Conservation (phyloP, 2,329 filamentous ascomycete species). For the Ciborinia camelliae region DNA sequence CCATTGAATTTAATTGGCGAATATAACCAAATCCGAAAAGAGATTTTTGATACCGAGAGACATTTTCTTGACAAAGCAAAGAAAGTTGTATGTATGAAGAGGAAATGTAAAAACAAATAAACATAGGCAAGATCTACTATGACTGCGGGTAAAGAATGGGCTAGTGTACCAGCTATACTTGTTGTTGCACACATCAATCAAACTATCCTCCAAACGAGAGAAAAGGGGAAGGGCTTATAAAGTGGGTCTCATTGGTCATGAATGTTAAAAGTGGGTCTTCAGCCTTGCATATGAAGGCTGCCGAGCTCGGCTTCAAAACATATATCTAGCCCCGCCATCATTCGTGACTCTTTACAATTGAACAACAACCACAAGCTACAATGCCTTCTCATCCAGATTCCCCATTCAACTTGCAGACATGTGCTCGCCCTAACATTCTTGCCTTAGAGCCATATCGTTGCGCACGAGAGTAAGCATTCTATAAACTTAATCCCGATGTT, state of each 20-base stretch:
- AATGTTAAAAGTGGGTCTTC: neutral
- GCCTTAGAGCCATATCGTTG: slow-evolving; percentile 76
- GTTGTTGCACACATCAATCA: neutral
- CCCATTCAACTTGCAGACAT: slow-evolving; percentile 69
- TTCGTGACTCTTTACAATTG: neutral
- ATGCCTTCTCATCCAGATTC: slow-evolving; percentile 42
- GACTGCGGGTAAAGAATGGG: neutral
- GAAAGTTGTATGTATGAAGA: too few relatives aligned
- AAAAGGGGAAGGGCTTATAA: neutral
- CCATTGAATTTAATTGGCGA: neutral
- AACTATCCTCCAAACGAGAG: neutral
- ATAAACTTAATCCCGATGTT: neutral
- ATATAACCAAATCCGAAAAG: neutral
- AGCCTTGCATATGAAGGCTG: slow-evolving; percentile 15
- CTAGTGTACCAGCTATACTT: neutral
- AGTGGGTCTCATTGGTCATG: neutral
- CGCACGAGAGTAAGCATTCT: slow-evolving; percentile 65
- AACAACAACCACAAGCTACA: slow-evolving; percentile 13
- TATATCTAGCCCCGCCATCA: slow-evolving; percentile 13
- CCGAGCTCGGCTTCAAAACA: slow-evolving; percentile 16
- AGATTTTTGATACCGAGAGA: neutral
- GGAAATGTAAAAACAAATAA: neutral
- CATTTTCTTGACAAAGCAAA: neutral
- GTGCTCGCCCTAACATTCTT: slow-evolving; percentile 73
- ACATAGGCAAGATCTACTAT: neutral